phyloP scores from a whole-genome alignment of 2,329 filamentous ascomycete genomes.

The Aspergillus eucalypticola region DNA sequence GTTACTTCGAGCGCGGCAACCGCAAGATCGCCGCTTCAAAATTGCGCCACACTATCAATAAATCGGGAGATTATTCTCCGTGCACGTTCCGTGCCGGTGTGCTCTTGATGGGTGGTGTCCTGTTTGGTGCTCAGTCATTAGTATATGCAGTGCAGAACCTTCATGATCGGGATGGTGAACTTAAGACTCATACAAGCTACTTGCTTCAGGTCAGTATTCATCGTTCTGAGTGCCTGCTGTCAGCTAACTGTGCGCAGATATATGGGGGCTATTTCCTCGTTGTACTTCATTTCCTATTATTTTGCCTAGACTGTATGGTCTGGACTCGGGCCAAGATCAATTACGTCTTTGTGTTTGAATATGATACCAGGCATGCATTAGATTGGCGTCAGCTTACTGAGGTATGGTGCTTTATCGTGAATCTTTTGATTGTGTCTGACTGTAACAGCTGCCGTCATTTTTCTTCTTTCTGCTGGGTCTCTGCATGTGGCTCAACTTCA shows the following conservation, averaged over 20 bases:
- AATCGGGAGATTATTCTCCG: slow-evolving; percentile 60
- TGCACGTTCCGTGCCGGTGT: slow-evolving; percentile 64
- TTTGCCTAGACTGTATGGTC: slow-evolving; percentile 78
- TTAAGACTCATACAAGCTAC: slow-evolving; percentile 62
- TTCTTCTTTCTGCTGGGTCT: slow-evolving; percentile 75
- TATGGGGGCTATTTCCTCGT: slow-evolving; percentile 91
- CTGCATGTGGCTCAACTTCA: slow-evolving; percentile 88
- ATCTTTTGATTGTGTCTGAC: slow-evolving; percentile 16
- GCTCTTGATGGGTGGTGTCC: slow-evolving; percentile 66
- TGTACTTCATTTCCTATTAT: slow-evolving; percentile 76
- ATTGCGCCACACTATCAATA: slow-evolving; percentile 68
- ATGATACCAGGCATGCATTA: slow-evolving; percentile 79
- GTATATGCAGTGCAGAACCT: slow-evolving; percentile 60
- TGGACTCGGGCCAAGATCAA: slow-evolving; percentile 89
- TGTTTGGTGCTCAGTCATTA: slow-evolving; percentile 67
- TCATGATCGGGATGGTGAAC: slow-evolving; percentile 48
- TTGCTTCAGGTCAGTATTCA: slow-evolving; percentile 60
- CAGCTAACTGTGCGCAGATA: slow-evolving; percentile 57
- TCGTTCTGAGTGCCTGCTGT: neutral
- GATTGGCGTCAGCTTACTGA: slow-evolving; percentile 88
- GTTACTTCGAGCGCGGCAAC: slow-evolving; percentile 92
- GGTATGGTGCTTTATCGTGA: slow-evolving; percentile 41
- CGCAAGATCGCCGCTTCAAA: slow-evolving; percentile 89
- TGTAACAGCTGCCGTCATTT: slow-evolving; percentile 70
- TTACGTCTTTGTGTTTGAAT: slow-evolving; percentile 95